phyloP scores from a whole-genome alignment of 768 basidiomycete genomes.

The Suillus lakei region DNA sequence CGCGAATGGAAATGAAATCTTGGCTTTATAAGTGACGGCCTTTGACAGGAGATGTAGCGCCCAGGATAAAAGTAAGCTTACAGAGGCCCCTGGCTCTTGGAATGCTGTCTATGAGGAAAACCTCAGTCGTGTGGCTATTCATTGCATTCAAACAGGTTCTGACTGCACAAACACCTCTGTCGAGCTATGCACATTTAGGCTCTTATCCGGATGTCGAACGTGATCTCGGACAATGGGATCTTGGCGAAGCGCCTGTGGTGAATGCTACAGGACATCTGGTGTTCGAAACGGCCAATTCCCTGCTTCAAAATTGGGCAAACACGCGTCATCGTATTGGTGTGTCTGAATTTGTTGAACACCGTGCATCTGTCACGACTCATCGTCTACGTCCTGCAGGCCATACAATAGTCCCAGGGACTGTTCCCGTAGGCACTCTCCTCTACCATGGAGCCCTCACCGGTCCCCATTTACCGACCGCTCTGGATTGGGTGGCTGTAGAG shows the following conservation, averaged over 20 bases:
- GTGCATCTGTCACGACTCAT: not conserved
- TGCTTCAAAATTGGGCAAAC: constrained; percentile 45
- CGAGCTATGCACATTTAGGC: constrained; percentile 7
- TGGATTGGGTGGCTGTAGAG: constrained; percentile 40
- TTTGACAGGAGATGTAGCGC: not conserved
- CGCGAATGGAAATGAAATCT: not conserved
- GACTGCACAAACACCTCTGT: not conserved
- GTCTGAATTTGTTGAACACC: not conserved
- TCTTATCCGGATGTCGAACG: not conserved
- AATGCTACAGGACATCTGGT: constrained; percentile 38
- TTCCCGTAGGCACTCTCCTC: constrained; percentile 40
- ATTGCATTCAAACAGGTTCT: not conserved
- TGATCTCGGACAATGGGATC: constrained; percentile 19
- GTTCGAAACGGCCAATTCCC: constrained; percentile 37
- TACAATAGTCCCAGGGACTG: constrained; percentile 36
- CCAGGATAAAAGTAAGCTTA: not conserved
- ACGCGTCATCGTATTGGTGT: constrained; percentile 39
- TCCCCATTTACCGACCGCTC: constrained; percentile 9
- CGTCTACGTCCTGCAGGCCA: constrained; percentile 23
- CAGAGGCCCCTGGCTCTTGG: too few species aligned
- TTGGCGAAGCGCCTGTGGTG: constrained; percentile 23
- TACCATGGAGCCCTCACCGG: constrained; percentile 34
- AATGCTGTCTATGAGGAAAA: not conserved
- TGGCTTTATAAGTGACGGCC: too few species aligned
- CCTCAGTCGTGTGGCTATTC: not conserved